Percentiles rank a stretch among this genome's conserved stretches.
These are phyloP conservation scores for Ophiostoma perfectum DNA, from an alignment of 2,329 filamentous ascomycete genomes.

Conservation along the genomic window DNA sequence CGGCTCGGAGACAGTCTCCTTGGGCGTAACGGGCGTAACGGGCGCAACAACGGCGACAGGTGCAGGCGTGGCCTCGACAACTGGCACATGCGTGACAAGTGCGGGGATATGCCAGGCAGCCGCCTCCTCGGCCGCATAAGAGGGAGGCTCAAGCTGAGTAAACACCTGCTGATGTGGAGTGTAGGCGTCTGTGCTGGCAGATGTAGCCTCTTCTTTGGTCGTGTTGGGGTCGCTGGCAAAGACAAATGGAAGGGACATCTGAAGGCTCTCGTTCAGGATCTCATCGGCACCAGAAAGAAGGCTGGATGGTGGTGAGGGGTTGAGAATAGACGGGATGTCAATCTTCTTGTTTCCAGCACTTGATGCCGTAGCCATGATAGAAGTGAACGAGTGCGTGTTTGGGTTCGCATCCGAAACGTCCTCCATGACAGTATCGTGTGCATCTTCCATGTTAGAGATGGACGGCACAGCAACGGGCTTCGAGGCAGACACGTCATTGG, in stretches of 20 bases:
- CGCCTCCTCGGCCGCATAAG: neutral
- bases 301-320: conserved; percentile 19
- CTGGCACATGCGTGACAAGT: no score
- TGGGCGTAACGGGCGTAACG: neutral
- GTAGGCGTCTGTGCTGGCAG: neutral
- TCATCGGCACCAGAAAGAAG: neutral
- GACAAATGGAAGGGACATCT: neutral
- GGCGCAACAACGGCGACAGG: neutral
- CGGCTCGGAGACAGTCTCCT: neutral
- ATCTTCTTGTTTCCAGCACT: conserved; percentile 16
- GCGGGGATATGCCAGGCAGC: neutral
- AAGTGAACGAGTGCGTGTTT: no score
- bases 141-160: no score
- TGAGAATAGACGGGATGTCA: conserved; percentile 26
- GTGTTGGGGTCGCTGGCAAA: neutral
- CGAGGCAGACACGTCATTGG: neutral
- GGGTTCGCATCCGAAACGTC: no score
- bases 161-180: no score
- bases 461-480: neutral
- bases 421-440: no score
- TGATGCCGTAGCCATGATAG: no score
- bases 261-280: neutral
- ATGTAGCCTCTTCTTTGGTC: no score
- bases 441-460: no score
- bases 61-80: neutral